Evolutionary conservation across 305 asterid species (phyloP), one percentile per base, ranked within the genome.

Genomic region (Fraxinus albicans): DNA sequence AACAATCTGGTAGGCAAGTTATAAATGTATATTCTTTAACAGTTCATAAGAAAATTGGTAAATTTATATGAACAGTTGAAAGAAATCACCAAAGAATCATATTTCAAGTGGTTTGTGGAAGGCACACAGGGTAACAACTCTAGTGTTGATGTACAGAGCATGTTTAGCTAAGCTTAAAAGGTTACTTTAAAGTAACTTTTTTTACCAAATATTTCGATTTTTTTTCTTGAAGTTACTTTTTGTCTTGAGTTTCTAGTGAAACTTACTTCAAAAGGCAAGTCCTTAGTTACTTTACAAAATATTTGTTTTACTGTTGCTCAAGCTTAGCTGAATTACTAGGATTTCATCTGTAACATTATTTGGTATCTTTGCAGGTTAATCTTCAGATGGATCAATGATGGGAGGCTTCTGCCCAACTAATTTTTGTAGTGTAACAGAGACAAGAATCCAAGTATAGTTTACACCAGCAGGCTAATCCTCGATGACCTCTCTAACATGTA

Each of bases 1-100:
- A 83, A 63, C 86, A 79, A 80, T 70, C 91, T 77, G 89, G 92
- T 88, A 86, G 27, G 84, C 13, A 47, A 17, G 23, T 55, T 55
- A 23, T 65, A 69, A 29, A 35, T 23, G 21, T 75, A 76, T 73
- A 17, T 40, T 23, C 3, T 69, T 15, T 27, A 17, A 29, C 33
- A 58, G 67, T 19, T 6, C 10, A 47, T 47, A 47, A 13, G 40
- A 15, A 47, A 15, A 9, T 42, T 47, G 19, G 19, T 47, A 47
- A 13, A 47, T 47, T 47, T 35, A 35, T 6, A 47, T 1, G 6
- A 47, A 47, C 58, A 15, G 58, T 47, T 3, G 58, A 47, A 42
- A 42, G 58, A 47, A 47, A 47, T 44, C 55, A 44, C 58, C 58
- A 15, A 13, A 13, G 19, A 47, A 47, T 47, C 19, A 12, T 1